Base-by-base conservation (phyloP, 164 flowering plant genomes). In the Umbilicus rupestris region DNA sequence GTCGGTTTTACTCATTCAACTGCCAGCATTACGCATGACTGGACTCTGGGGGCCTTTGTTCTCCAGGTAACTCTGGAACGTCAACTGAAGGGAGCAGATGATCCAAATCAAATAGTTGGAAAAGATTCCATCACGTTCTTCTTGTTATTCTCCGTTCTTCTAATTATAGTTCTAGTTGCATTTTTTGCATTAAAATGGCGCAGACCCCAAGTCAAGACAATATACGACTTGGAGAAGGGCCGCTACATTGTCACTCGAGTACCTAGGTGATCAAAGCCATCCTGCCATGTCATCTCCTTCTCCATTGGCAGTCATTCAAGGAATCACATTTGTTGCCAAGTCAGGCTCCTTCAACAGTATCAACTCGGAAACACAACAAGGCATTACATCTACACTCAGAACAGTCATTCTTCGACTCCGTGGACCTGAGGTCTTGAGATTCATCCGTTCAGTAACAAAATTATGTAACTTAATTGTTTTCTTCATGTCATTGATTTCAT, bases 221-320 rank as follows among this genome's bases (percentile, higher is more conserved):
- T 83, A 37, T 83, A 83, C 67, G 86, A 83, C 72, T 72, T 83
- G 41, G 84, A 80, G 71, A 80, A 83, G 76, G 86, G 86, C 24
- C 82, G 67, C 29, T 82, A 82, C 52, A 81, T 79, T 39, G 69
- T 77, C 65, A 76, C 82, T 9, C 77, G 73, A 26, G 33, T 74
- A 52, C 82, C 82, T 35, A 72, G 79, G 64, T 76, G 71, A 74
- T 41, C 9, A 41, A 41, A 41, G 44, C 12, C 10, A 2, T 41
- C 12, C 44, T 41, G 16, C 44, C 37, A 35, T 35, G 7, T 35
- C 0, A n/a, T 35, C 7, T 35, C 37, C 37, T 35, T 35, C 37
- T 35, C 37, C 4, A 35, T 35, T 35, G 37, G 1, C 1, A 35
- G 6, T 35, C 37, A 35, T 35, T 35, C 37, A 5, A 35, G 37